phyloP scores from a whole-genome alignment of 2,329 filamentous ascomycete species.

The Trichoderma gracile region DNA sequence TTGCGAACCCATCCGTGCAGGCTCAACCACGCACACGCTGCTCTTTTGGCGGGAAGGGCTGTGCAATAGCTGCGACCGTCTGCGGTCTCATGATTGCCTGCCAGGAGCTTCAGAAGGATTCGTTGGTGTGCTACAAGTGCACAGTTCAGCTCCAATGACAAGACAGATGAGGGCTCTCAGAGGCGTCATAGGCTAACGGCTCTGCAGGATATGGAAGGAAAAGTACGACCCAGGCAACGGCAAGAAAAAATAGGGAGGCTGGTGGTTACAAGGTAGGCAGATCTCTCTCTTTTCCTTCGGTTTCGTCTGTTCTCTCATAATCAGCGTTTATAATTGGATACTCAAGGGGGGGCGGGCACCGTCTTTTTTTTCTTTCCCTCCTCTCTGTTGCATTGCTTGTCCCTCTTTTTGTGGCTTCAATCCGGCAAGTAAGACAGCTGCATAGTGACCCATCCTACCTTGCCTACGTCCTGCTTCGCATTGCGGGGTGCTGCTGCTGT shows the following conservation, averaged over 20 bases:
- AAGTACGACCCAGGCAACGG: constrained; percentile 68
- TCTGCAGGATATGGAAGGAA: constrained; percentile 90
- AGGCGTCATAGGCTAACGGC: constrained; percentile 4
- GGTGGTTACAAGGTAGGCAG: not conserved
- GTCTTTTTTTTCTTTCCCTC: not conserved
- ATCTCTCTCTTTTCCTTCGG: not conserved
- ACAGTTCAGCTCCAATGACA: constrained; percentile 3
- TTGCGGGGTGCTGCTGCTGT: constrained; percentile 25
- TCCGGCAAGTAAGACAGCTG: not conserved
- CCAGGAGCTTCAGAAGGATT: constrained; percentile 3
- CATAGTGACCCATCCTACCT: constrained; percentile 10
- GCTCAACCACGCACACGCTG: not conserved
- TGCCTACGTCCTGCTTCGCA: constrained; percentile 21
- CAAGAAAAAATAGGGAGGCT: constrained; percentile 41
- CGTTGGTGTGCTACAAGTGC: constrained; percentile 8
- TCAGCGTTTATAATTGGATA: constrained; percentile 10
- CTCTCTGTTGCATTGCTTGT: constrained; percentile 2
- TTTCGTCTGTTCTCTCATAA: not conserved
- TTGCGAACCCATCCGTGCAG: not conserved
- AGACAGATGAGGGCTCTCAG: not conserved
- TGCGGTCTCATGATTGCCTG: constrained; percentile 17
- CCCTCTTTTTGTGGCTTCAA: constrained; percentile 2
- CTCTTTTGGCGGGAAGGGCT: not conserved
- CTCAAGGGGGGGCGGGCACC: not conserved
- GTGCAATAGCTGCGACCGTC: constrained; percentile 2